phyloP scores from a whole-genome alignment of 306 rosid genomes.

The Clitoria ternatea region DNA sequence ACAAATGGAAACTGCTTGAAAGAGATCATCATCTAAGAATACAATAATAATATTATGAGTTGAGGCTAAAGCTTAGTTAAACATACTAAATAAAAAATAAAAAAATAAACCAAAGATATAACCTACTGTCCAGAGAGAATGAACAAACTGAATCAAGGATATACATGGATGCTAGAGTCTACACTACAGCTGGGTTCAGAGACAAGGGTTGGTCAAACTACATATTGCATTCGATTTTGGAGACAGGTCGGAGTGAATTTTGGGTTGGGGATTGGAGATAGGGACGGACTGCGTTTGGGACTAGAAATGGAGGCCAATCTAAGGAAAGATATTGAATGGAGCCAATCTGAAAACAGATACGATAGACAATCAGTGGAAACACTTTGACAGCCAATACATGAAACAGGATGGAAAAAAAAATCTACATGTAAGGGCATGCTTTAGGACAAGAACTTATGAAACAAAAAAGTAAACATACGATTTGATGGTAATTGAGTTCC shows the following conservation, averaged over 20 bases:
- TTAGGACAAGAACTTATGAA: not conserved
- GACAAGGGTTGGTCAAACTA: not conserved
- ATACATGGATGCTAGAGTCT: not conserved
- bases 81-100: too few relatives aligned
- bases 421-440: not conserved
- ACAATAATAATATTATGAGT: not conserved
- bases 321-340: not conserved
- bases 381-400: not conserved
- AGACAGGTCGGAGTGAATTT: not conserved
- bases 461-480: too few relatives aligned
- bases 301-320: not conserved
- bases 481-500: not conserved
- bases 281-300: not conserved
- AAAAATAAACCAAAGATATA: too few relatives aligned
- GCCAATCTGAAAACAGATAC: not conserved
- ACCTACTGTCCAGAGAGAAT: not conserved
- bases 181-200: not conserved
- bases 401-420: not conserved
- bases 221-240: too few relatives aligned
- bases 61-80: too few relatives aligned
- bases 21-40: too few relatives aligned
- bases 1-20: too few relatives aligned
- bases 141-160: not conserved
- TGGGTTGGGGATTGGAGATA: not conserved
- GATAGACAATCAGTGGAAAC: not conserved